These are phyloP conservation scores for Penium margaritaceum DNA, from an alignment of 139 green algal species.

Conservation along the genomic window DNA sequence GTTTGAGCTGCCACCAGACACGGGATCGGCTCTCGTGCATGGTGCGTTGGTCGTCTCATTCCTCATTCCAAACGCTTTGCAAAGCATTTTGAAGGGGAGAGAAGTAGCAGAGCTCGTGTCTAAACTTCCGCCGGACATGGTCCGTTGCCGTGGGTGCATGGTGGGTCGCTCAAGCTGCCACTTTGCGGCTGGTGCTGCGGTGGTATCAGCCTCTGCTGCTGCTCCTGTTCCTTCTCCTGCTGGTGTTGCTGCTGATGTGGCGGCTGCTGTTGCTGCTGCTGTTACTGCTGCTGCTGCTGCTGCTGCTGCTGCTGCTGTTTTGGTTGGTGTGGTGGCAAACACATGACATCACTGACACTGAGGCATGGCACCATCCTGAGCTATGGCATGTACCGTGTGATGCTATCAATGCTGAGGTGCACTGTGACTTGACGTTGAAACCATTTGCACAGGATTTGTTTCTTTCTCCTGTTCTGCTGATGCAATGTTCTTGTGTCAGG, in stretches of 20 bases:
- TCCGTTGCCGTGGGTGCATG: background rate
- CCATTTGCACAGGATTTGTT: background rate
- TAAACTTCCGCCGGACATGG: background rate
- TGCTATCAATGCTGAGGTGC: background rate
- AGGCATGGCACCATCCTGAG: too few relatives aligned
- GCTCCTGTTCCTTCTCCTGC: too few relatives aligned
- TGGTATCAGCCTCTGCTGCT: background rate
- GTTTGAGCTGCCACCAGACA: conserved; percentile 53
- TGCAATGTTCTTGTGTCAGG: conserved; percentile 33
- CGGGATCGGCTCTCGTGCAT: conserved; percentile 36
- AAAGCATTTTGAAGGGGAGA: too few relatives aligned
- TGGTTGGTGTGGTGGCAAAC: too few relatives aligned
- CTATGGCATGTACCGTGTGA: background rate
- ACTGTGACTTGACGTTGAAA: too few relatives aligned
- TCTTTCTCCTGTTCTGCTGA: background rate
- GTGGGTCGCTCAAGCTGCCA: too few relatives aligned
- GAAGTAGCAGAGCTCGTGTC: too few relatives aligned
- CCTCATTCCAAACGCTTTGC: background rate
- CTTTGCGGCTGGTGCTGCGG: background rate
- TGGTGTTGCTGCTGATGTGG: too few relatives aligned
- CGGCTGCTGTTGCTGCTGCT: too few relatives aligned
- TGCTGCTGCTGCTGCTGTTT: too few relatives aligned
- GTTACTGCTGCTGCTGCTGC: too few relatives aligned
- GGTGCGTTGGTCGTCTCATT: conserved; percentile 12
- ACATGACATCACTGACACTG: too few relatives aligned